phyloP scores from a whole-genome alignment of 352 stramenopile species.

The Thalassiosira allenii region DNA sequence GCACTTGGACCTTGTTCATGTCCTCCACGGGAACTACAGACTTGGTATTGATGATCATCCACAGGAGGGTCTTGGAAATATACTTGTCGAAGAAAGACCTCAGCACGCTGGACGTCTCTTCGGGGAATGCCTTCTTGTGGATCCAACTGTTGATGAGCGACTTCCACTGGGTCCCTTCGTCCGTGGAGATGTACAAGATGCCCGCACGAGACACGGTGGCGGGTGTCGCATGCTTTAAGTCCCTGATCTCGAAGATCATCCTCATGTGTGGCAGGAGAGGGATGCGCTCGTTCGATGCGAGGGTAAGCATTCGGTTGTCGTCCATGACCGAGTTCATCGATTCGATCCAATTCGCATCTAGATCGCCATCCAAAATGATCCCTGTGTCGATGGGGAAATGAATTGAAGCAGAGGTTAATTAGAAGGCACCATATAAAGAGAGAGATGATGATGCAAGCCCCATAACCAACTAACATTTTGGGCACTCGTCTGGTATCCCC shows the following conservation, averaged over 20 bases:
- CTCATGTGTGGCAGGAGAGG: conserved; percentile 93
- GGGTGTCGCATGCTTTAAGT: conserved; percentile 93
- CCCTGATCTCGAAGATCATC: conserved; percentile 97
- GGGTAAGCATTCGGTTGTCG: conserved; percentile 90
- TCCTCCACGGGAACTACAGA: conserved; percentile 92
- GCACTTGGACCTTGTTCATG: conserved; percentile 93
- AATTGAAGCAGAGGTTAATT: no score
- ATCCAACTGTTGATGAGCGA: conserved; percentile 97
- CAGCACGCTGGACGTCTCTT: conserved; percentile 88
- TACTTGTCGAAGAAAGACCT: conserved; percentile 94
- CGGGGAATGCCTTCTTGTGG: conserved; percentile 88
- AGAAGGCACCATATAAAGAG: no score
- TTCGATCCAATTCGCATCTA: conserved; percentile 94
- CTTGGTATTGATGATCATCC: conserved; percentile 93
- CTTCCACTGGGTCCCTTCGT: conserved; percentile 91
- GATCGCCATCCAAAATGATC: conserved; percentile 93
- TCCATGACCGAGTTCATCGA: conserved; percentile 89
- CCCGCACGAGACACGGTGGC: conserved; percentile 94
- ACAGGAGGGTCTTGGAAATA: conserved; percentile 91
- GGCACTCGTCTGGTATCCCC: conserved; percentile 88
- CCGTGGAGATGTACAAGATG: conserved; percentile 95
- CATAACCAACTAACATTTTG: no score
- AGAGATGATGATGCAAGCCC: no score
- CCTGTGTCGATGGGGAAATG: no score
- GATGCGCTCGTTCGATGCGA: conserved; percentile 96